Conservation (phyloP, 2,329 filamentous ascomycete species). For the Fusarium incarnatum region DNA sequence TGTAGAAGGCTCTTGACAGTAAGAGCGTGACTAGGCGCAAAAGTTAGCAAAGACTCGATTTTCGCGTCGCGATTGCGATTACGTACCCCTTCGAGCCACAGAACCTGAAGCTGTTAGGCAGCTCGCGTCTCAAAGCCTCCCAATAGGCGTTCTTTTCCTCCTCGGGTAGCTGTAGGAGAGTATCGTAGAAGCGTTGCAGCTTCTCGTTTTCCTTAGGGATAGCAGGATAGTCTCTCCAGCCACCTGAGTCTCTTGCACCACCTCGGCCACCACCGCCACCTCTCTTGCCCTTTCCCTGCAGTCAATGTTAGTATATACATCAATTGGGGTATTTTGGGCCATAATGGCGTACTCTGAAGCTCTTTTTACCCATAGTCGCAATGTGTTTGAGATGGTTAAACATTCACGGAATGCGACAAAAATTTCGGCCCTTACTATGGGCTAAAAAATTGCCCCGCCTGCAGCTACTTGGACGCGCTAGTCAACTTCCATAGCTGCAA, state of each 20-base stretch:
- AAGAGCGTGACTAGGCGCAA: constrained; percentile 78
- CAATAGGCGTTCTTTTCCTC: constrained; percentile 86
- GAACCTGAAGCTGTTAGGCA: constrained; percentile 98
- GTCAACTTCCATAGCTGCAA: constrained; percentile 5
- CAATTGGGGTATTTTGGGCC: constrained; percentile 22
- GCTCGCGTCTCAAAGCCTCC: constrained; percentile 81
- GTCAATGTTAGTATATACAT: constrained; percentile 29
- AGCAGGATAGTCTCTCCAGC: constrained; percentile 53
- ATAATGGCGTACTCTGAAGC: constrained; percentile 50
- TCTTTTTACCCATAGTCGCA: constrained; percentile 54
- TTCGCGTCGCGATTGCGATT: constrained; percentile 1
- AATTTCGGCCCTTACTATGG: constrained; percentile 32
- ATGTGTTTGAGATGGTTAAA: constrained; percentile 36
- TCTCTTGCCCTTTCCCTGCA: constrained; percentile 53
- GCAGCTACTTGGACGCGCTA: constrained; percentile 32
- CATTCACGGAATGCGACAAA: constrained; percentile 43
- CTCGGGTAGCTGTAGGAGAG: constrained; percentile 78
- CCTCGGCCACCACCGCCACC: constrained; percentile 53
- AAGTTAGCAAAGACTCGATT: constrained; percentile 27
- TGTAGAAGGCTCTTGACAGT: constrained; percentile 90
- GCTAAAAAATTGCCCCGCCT: constrained; percentile 39
- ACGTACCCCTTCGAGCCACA: constrained; percentile 89
- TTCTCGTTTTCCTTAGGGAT: constrained; percentile 83
- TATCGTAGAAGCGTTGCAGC: constrained; percentile 88
- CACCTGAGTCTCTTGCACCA: constrained; percentile 34